These are phyloP conservation scores for Globisporangium ultimum DNA, from an alignment of 352 stramenopile species.

Conservation along the genomic window DNA sequence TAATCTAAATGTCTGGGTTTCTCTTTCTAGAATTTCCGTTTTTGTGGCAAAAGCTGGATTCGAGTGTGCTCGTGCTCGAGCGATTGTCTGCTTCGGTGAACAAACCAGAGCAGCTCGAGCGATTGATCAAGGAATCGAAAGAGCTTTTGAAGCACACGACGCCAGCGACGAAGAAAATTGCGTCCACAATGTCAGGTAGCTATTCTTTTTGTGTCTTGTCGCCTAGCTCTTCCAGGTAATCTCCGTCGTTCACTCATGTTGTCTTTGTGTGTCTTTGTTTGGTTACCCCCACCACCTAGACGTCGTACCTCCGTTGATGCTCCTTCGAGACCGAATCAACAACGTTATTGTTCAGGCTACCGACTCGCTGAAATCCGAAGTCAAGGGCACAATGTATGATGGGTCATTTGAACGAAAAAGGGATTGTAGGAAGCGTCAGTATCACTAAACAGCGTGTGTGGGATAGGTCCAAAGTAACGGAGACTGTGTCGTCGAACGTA, in stretches of 20 bases:
- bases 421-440: no score
- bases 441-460: not conserved
- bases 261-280: conserved; percentile 2
- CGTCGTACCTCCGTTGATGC: conserved; percentile 20
- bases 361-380: conserved; percentile 34
- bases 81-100: conserved; percentile 38
- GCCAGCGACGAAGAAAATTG: not conserved
- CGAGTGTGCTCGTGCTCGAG: conserved; percentile 47
- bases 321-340: conserved; percentile 49
- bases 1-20: not conserved
- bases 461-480: conserved; percentile 50
- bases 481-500: conserved; percentile 48
- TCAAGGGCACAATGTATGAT: conserved; percentile 60
- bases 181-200: not conserved
- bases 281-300: not conserved
- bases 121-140: conserved; percentile 49
- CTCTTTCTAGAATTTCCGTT: conserved; percentile 15
- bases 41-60: conserved; percentile 58
- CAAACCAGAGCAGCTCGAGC: conserved; percentile 57
- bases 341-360: conserved; percentile 43
- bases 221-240: not conserved
- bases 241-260: not conserved
- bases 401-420: not conserved
- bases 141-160: conserved; percentile 32
- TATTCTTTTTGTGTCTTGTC: not conserved